Evolutionary conservation across 257 asterid species (phyloP), one percentile per base, ranked within the genome.

Genomic region (Nicotiana benthamiana): DNA sequence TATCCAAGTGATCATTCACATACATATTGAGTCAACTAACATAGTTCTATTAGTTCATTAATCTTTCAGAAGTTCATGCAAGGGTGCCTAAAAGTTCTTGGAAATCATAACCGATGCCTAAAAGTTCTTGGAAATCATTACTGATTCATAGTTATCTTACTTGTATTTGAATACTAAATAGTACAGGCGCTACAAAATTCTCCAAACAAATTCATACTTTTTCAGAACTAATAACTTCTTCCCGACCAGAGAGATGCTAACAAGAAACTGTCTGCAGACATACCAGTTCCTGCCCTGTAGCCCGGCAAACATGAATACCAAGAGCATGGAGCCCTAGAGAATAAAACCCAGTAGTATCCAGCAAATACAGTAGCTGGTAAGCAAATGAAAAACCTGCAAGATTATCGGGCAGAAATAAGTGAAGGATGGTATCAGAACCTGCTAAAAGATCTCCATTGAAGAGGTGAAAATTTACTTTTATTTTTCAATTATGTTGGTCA

Each of bases 261-360:
- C 12, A 64, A 28, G 43, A 79, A 64, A n/a, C 61, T 79, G 56
- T 28, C 48, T 64, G 77, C 65, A 48, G 36, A 51, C 80, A 83
- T 90, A 96, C 98, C 97, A 96, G 86, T 84, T 94, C 99, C 86
- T 96, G 99, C 59, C 99, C 99, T 78, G 99, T 96, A 30, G 99
- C 98, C 85, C 98, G 97, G 77, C 98, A 96, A 83, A 96, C 97
- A 87, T 96, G 95, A 84, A 96, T 87, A 10, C 95, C 97, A 80
- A 96, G 92, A 64, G 94, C 98, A 86, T 94, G 98, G 78, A 96
- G 86, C 85, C 97, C 98, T 56, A 90, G 79, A 59, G 94, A 86
- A 88, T 94, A 94, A 88, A 96, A 96, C 83, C 98, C 97, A 48
- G 97, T 96, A 78, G 99, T 97, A 84, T 96, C 97, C 93, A 96